Evolutionary conservation across 2,329 filamentous ascomycete genomes (phyloP).

Genomic region (Apiospora sp.): DNA sequence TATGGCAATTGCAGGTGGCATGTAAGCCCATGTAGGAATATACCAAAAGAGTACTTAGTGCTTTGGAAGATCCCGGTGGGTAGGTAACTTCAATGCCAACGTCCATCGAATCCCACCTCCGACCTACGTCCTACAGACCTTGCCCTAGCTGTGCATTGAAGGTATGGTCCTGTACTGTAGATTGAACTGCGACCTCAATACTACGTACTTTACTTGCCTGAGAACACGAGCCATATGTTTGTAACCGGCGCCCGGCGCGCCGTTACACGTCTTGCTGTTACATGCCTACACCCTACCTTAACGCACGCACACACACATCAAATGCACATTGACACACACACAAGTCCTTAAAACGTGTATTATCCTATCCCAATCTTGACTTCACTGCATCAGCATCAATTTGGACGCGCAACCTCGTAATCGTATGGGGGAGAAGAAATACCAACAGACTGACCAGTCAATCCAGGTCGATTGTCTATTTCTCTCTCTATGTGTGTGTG

Average conservation of each 20-base stretch:
- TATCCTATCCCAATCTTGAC: constrained; percentile 15
- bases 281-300: not conserved
- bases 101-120: not conserved
- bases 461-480: not conserved
- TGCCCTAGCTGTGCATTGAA: not conserved
- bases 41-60: not conserved
- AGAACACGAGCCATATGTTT: not conserved
- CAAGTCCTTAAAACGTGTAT: not conserved
- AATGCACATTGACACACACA: too few relatives aligned
- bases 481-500: not conserved
- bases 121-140: not conserved
- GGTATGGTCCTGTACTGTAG: not conserved
- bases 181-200: not conserved
- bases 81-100: constrained; percentile 6
- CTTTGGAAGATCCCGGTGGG: not conserved
- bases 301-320: not conserved
- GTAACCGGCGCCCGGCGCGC: not conserved
- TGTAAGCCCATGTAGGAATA: not conserved
- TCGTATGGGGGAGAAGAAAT: not conserved
- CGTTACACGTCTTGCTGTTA: constrained; percentile 4
- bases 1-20: not conserved
- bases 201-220: constrained; percentile 3
- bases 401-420: constrained; percentile 1
- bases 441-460: not conserved
- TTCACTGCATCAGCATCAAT: constrained; percentile 15